Evolutionary conservation across 2,329 filamentous ascomycete species (phyloP).

Genomic region (Hypoxylon sp.): DNA sequence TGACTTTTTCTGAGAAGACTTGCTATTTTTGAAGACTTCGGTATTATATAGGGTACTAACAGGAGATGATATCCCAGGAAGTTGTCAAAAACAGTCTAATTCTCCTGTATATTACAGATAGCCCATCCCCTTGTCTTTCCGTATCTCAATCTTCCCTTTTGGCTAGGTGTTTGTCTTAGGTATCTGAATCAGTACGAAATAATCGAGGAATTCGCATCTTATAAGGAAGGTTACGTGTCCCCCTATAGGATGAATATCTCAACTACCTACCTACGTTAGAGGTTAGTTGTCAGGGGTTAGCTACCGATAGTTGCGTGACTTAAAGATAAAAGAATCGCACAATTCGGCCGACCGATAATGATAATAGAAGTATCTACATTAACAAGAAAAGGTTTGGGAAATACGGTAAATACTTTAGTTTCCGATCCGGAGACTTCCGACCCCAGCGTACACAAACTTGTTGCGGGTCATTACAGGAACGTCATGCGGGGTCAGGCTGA

Average conservation of each 20-base stretch:
- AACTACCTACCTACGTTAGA: neutral
- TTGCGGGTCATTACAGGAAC: slow-evolving; percentile 15
- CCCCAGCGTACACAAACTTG: neutral
- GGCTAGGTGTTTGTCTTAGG: no score
- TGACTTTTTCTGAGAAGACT: no score
- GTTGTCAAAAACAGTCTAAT: no score
- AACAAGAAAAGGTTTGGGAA: neutral
- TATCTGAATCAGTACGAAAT: no score
- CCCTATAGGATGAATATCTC: neutral
- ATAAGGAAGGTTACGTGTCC: no score
- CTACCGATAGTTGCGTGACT: neutral
- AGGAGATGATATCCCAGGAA: no score
- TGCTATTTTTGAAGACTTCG: no score
- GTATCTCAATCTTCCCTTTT: no score
- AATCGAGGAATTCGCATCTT: no score
- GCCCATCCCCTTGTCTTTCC: no score
- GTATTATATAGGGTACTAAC: no score
- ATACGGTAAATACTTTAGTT: neutral
- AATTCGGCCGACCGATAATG: neutral
- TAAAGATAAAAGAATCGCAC: neutral
- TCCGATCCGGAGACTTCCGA: slow-evolving; percentile 4
- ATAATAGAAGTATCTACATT: neutral
- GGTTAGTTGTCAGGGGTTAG: neutral
- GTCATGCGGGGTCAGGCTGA: neutral
- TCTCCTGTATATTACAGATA: no score